These are phyloP conservation scores for Pulveroboletus ravenelii DNA, from an alignment of 768 basidiomycete species.

Conservation along the genomic window DNA sequence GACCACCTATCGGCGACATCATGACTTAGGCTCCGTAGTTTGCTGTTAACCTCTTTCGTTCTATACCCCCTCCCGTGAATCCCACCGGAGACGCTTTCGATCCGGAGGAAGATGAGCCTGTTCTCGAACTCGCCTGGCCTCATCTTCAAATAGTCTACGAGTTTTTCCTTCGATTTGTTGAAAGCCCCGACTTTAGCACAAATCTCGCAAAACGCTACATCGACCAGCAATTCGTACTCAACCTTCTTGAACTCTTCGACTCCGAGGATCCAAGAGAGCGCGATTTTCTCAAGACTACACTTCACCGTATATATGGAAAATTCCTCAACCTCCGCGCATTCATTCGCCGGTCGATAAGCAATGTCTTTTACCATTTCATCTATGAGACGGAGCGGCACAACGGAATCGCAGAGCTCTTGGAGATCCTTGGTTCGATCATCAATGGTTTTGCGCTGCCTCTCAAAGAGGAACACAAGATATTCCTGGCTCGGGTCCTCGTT, in stretches of 20 bases:
- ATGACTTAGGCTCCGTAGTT: slow-evolving; percentile 52
- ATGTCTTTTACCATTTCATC: slow-evolving; percentile 98
- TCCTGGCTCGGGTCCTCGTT: slow-evolving; percentile 89
- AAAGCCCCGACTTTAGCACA: slow-evolving; percentile 96
- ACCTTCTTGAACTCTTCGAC: slow-evolving; percentile 96
- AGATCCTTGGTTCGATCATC: slow-evolving; percentile 98
- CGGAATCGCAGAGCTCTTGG: slow-evolving; percentile 95
- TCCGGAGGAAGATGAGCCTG: slow-evolving; percentile 98
- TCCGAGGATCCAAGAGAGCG: slow-evolving; percentile 98
- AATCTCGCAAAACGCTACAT: slow-evolving; percentile 97
- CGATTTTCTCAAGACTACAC: slow-evolving; percentile 97
- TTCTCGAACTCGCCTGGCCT: slow-evolving; percentile 98
- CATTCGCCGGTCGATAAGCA: slow-evolving; percentile 98
- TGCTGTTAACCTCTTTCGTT: slow-evolving; percentile 96
- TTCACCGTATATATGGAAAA: slow-evolving; percentile 99
- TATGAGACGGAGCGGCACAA: slow-evolving; percentile 99
- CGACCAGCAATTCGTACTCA: slow-evolving; percentile 92
- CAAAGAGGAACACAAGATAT: slow-evolving; percentile 98
- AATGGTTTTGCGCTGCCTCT: slow-evolving; percentile 97
- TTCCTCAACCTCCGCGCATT: slow-evolving; percentile 98
- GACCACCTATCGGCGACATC: background rate
- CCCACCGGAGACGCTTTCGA: slow-evolving; percentile 98
- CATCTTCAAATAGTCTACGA: slow-evolving; percentile 99
- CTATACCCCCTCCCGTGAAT: slow-evolving; percentile 99
- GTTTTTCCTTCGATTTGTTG: slow-evolving; percentile 98